Base-by-base conservation (phyloP, 176 grass and related monocot species). In the Ampelocalamus luodianensis region DNA sequence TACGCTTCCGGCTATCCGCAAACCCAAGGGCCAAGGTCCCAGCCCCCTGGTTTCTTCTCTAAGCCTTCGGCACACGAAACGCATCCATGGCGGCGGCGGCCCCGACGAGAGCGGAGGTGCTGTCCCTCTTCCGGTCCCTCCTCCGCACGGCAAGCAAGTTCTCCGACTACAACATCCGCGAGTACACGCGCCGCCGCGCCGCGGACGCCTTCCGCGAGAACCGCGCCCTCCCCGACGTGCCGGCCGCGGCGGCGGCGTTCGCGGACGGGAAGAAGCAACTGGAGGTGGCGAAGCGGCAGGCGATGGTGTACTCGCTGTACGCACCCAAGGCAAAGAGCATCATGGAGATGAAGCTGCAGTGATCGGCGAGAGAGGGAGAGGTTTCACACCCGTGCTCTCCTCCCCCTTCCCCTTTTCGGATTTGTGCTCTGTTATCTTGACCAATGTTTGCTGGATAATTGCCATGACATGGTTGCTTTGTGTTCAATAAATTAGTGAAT, bases 81-180 rank as follows among this genome's bases (percentile, higher is more conserved):
- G 54, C 46, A 26, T 55, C 66, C 14, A 87, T 88, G 90, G 85
- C 87, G 65, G 88, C 76, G 17, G 89, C 65, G 36, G 62, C 83
- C 80, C 80, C 64, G 80, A 77, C 80, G 66, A 91, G 86, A 18
- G 60, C 77, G 11, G 91, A 92, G 80, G 89, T 90, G 67, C 22
- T 98, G 38, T 77, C 89, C 17, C 80, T 98, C 34, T 91, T 95
- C 71, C 85, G 91, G 9, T 88, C 93, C 8, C 61, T 98, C 43
- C 82, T 93, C 67, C 91, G 89, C 68, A 92, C 91, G 2, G 83
- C 85, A 0, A 76, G 67, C 16, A 73, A 90, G 83, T 98, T 98
- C 80, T 82, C 87, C 24, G 91, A 92, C 86, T 98, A 95, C 93
- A 98, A 98, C 91, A 61, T 98, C 34, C 77, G 89, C 36, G 93